Evolutionary conservation across 768 basidiomycete genomes (phyloP), one percentile per base, ranked within the genome.

Genomic region (Suillus plorans): DNA sequence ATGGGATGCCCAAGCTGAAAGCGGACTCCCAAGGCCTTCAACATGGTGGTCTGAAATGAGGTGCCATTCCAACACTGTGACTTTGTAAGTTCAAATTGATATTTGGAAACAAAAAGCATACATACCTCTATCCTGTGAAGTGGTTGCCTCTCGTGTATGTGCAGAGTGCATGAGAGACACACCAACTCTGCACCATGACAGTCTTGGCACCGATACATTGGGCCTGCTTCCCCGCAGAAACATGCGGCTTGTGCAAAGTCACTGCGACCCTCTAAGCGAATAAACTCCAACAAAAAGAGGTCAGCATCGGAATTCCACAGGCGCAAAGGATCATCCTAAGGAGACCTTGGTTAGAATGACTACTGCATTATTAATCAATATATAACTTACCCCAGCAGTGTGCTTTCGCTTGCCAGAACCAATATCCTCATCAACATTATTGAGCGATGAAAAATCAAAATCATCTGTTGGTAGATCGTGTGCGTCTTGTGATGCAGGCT

Each of bases 1-100:
- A 36, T 36, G 4, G 60, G 62, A 53, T 75, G 74, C 18, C 72
- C 74, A 20, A 74, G 66, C 28, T 72, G 73, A 5, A 72, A 60
- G 5, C 62, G 63, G 9, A 72, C 56, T 6, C 74, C 72, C 1
- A 74, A n/a, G n/a, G 42, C 37, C 53, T 71, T 72, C 28, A 75
- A 62, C 1, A 52, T 59, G 0, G 61, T 62, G 10, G 41, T 53
- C 47, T 69, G 60, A 49, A 71, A 74, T 52, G 61, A 70, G 5
- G 37, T 36, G 0, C 67, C 67, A 61, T 66, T 69, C 73, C 73
- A 74, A 12, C 53, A 28, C 63, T 13, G 42, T 69, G 55, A 47
- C 64, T 14, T 25, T 25, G 49, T 22, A 45, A 20, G 28, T 28
- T 28, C 28, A 28, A 28, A 28, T 28, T 28, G 28, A 28, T 28